Evolutionary conservation across 768 basidiomycete species (phyloP).

Genomic region (Wakefieldia striispora): DNA sequence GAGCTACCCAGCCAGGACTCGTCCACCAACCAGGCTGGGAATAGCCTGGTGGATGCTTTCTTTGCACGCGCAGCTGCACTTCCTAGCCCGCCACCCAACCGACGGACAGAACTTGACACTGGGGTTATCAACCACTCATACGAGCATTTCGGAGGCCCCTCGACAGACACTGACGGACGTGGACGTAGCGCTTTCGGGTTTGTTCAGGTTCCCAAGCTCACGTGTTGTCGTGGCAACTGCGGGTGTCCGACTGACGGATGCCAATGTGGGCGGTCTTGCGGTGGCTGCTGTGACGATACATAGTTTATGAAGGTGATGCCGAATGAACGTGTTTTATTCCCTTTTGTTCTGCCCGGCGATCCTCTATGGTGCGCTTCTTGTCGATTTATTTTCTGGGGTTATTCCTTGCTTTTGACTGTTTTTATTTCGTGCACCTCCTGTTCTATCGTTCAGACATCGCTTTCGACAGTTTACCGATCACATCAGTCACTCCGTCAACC

Average conservation of each 20-base stretch:
- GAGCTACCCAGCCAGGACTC: slow-evolving; percentile 38
- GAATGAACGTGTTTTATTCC: background rate
- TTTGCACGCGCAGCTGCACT: slow-evolving; percentile 66
- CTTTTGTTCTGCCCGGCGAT: background rate
- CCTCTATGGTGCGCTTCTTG: background rate
- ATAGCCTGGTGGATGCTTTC: slow-evolving; percentile 56
- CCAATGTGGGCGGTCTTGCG: slow-evolving; percentile 55
- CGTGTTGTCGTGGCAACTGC: slow-evolving; percentile 65
- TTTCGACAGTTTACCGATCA: no score
- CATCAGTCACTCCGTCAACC: no score
- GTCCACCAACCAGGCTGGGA: slow-evolving; percentile 3
- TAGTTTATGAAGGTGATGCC: no score
- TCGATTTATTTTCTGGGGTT: background rate
- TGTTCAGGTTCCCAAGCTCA: slow-evolving; percentile 60
- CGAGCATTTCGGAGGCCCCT: slow-evolving; percentile 34
- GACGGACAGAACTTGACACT: slow-evolving; percentile 45
- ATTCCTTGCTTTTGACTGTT: no score
- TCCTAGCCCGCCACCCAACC: slow-evolving; percentile 52
- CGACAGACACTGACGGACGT: slow-evolving; percentile 37
- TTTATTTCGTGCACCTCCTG: no score
- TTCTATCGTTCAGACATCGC: no score
- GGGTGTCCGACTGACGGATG: slow-evolving; percentile 54
- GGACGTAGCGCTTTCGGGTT: slow-evolving; percentile 41
- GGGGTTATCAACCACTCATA: slow-evolving; percentile 48
- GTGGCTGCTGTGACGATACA: slow-evolving; percentile 43